These are phyloP conservation scores for Dothideomycetes sp. DNA, from an alignment of 2,329 filamentous ascomycete genomes.

Conservation along the genomic window DNA sequence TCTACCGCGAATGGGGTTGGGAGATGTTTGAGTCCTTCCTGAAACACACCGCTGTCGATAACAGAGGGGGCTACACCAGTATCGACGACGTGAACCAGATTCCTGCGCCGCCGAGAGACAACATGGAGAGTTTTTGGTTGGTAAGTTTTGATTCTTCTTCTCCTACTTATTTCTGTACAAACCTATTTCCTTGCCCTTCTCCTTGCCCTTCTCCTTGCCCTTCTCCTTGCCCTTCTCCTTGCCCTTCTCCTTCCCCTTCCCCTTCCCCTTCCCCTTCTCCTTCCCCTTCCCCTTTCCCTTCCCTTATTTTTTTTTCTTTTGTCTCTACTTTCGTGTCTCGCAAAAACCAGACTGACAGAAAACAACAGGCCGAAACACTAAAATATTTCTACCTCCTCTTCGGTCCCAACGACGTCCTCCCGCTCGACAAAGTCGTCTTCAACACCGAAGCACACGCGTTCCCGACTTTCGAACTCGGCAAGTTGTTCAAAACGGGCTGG, in stretches of 20 bases:
- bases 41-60: constrained; percentile 69
- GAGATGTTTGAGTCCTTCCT: constrained; percentile 93
- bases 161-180: too few species aligned
- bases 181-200: too few species aligned
- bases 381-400: constrained; percentile 98
- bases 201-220: too few species aligned
- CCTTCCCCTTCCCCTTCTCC: too few species aligned
- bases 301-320: not conserved
- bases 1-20: constrained; percentile 96
- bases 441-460: constrained; percentile 94
- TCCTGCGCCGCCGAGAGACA: constrained; percentile 65
- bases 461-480: constrained; percentile 74
- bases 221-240: too few species aligned
- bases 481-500: constrained; percentile 74
- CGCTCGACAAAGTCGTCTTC: constrained; percentile 78
- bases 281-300: not conserved
- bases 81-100: constrained; percentile 64
- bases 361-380: constrained; percentile 71
- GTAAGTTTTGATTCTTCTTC: constrained; percentile 41
- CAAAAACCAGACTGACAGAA: not conserved
- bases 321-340: not conserved
- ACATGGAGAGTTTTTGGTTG: constrained; percentile 99
- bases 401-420: constrained; percentile 70
- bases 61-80: constrained; percentile 73
- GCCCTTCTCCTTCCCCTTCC: too few species aligned